Base-by-base conservation (phyloP, 1,139 yeast genomes). In the Arxiozyma slooffiae region DNA sequence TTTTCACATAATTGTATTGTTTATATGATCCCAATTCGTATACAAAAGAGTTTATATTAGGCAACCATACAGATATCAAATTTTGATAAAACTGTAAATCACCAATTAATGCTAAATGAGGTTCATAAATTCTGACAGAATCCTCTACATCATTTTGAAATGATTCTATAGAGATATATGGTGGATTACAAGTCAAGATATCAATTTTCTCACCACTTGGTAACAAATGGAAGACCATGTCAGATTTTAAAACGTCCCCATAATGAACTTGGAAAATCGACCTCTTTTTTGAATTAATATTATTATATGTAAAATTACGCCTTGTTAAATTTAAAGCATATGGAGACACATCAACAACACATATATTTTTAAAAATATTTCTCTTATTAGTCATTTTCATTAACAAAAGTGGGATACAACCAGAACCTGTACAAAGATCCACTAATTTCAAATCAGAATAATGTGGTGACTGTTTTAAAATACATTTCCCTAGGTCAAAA, bases 401-500 rank as follows among this genome's bases (percentile, higher is more conserved):
- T 21, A 82, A 54, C 11, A 76, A 59, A 44, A 90, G 67, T 0
- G 92, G 82, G 38, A 92, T 78, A 62, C 98, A 92, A 0, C 97
- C 98, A 0, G 94, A 73, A 0, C 98, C 98, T 0, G 96, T 81
- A 60, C 97, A 90, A 23, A 87, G 75, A 67, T 92, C 98, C 7
- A 85, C 58, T 1, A 84, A 64, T 1, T 55, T 60, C 14, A 71
- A 43, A 18, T 53, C 39, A 8, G 48, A 2, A 4, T 14, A 30
- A 11, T 26, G 42, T 23, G n/a, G n/a, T n/a, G n/a, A 41, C 2
- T 39, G 17, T 18, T 16, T 16, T 6, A 23, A 23, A 44, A 37
- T 23, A 17, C 24, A 38, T 0, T 57, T 53, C 0, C 72, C 68
- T 34, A 86, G 61, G 51, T 72, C 73, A 36, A 69, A 38, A 7